Conservation (phyloP, 768 basidiomycete genomes). For the Sistotremastrum suecicum region DNA sequence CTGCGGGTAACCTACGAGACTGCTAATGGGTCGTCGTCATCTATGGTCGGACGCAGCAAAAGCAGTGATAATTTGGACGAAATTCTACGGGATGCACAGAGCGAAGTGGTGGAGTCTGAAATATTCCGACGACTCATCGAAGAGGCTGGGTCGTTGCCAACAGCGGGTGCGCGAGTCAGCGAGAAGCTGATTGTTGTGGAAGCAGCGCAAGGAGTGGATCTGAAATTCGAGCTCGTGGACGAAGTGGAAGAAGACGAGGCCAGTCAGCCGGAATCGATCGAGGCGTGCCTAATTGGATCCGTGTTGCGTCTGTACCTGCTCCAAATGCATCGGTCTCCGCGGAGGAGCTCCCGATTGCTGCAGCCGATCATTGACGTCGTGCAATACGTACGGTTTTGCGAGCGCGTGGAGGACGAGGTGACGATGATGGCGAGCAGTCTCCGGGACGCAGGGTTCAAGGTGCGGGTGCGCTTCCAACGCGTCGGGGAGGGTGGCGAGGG, state of each 20-base stretch:
- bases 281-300: constrained; percentile 37
- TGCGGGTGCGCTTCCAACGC: constrained; percentile 42
- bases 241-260: constrained; percentile 2
- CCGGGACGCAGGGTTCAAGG: constrained; percentile 36
- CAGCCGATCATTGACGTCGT: constrained; percentile 67
- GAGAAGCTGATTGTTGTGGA: constrained; percentile 67
- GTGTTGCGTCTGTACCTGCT: constrained; percentile 51
- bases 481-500: constrained; percentile 55
- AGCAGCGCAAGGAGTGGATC: constrained; percentile 53
- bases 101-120: constrained; percentile 67
- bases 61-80: constrained; percentile 24
- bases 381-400: constrained; percentile 67
- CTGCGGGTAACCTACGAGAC: constrained; percentile 43
- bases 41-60: not conserved
- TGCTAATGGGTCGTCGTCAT: constrained; percentile 18
- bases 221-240: constrained; percentile 60
- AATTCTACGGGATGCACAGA: constrained; percentile 44
- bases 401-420: constrained; percentile 45
- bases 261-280: constrained; percentile 33
- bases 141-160: constrained; percentile 66
- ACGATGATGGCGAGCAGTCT: constrained; percentile 35
- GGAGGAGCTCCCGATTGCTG: constrained; percentile 29
- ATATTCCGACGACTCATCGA: constrained; percentile 60
- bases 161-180: constrained; percentile 63
- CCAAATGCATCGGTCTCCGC: constrained; percentile 29